Conservation (phyloP, 352 stramenopile genomes). For the Phytopythium chamaehyphon region DNA sequence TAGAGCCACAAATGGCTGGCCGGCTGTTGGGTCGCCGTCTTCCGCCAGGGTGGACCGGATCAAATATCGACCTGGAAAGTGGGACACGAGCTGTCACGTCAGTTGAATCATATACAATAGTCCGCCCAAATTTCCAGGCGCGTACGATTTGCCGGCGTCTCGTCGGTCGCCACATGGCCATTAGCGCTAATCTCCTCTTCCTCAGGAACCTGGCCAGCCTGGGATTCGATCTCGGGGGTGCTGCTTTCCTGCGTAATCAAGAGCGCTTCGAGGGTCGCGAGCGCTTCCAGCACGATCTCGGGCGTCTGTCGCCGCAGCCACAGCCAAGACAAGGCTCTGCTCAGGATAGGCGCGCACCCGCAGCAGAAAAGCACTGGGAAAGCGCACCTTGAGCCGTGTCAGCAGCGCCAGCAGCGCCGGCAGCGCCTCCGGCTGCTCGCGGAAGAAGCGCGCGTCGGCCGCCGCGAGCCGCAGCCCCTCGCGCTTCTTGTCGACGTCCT, state of each 20-base stretch:
- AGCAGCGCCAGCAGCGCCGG: slow-evolving; percentile 45
- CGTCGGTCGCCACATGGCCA: too few species aligned
- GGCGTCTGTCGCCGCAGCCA: slow-evolving; percentile 13
- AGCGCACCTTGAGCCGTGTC: slow-evolving; percentile 44
- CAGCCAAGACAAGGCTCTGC: neutral
- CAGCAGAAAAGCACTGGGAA: too few species aligned
- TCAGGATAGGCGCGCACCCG: neutral
- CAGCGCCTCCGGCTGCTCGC: slow-evolving; percentile 49
- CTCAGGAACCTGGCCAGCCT: too few species aligned
- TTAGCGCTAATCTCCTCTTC: too few species aligned
- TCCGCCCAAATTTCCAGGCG: too few species aligned
- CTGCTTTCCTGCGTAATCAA: neutral
- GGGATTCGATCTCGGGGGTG: neutral
- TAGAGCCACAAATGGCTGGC: slow-evolving; percentile 38
- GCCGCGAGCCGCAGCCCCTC: slow-evolving; percentile 49
- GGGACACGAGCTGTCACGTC: too few species aligned
- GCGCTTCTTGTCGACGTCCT: slow-evolving; percentile 58
- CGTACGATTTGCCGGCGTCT: neutral
- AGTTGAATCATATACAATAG: too few species aligned
- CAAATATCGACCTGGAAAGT: slow-evolving; percentile 32
- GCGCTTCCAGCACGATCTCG: slow-evolving; percentile 30
- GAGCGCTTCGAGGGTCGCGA: slow-evolving; percentile 22
- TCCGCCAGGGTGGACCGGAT: slow-evolving; percentile 21
- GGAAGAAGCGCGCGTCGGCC: slow-evolving; percentile 50
- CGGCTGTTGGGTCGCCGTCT: slow-evolving; percentile 38